A percentile compares a stretch with the other conserved stretches of the same genome.
phyloP scores from a whole-genome alignment of 2,329 filamentous ascomycete species.

The Fusarium caatingaense region DNA sequence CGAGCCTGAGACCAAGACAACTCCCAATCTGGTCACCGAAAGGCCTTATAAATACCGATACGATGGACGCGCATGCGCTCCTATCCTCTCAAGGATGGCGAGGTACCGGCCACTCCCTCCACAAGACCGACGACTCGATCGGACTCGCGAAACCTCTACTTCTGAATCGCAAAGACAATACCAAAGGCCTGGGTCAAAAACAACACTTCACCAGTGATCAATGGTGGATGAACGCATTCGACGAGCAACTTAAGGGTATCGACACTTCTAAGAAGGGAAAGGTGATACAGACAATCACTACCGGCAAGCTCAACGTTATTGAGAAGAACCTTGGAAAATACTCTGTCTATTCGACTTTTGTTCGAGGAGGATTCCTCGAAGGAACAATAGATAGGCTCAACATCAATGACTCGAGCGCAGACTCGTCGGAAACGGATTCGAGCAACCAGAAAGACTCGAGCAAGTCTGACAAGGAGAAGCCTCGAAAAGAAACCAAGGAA shows the following conservation, averaged over 20 bases:
- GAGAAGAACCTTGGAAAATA: constrained; percentile 66
- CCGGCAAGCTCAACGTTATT: constrained; percentile 67
- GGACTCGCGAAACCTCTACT: constrained; percentile 87
- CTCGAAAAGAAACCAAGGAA: constrained; percentile 57
- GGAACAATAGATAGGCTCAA: constrained; percentile 69
- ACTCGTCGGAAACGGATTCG: constrained; percentile 44
- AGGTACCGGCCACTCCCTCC: constrained; percentile 87
- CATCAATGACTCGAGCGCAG: constrained; percentile 44
- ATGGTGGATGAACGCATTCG: constrained; percentile 97
- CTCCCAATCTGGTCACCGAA: not conserved
- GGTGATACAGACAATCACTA: constrained; percentile 66
- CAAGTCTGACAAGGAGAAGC: constrained; percentile 20
- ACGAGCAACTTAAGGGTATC: constrained; percentile 86
- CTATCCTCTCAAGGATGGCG: constrained; percentile 91
- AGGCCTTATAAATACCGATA: not conserved
- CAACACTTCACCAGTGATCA: constrained; percentile 77
- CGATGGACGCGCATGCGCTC: constrained; percentile 86
- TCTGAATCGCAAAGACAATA: constrained; percentile 84
- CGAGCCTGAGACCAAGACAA: not conserved
- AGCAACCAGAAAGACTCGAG: constrained; percentile 49
- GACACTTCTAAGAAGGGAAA: constrained; percentile 70
- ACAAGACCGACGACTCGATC: constrained; percentile 75
- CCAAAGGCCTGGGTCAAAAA: constrained; percentile 83
- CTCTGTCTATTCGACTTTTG: constrained; percentile 85
- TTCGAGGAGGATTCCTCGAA: constrained; percentile 80